These are phyloP conservation scores for Diophrys sp. DNA, from an alignment of 73 alveolate species.

Conservation along the genomic window DNA sequence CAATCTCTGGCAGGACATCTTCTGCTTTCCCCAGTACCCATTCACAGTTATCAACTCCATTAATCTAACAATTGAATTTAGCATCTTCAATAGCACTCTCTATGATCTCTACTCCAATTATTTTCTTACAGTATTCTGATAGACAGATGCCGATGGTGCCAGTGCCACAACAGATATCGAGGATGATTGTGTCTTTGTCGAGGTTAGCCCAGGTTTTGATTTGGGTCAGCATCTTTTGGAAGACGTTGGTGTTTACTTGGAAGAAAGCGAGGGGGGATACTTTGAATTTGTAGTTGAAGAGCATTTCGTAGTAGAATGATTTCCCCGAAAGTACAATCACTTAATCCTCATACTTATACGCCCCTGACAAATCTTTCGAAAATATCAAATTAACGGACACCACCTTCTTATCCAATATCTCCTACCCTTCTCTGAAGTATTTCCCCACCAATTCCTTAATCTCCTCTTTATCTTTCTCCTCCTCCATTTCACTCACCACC, in stretches of 20 bases:
- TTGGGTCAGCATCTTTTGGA: conserved; percentile 66
- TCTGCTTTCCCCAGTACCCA: conserved; percentile 71
- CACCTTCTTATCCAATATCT: conserved; percentile 6
- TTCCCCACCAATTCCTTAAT: conserved; percentile 11
- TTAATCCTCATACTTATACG: conserved; percentile 40
- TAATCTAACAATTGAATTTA: conserved; percentile 52
- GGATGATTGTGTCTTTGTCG: conserved; percentile 56
- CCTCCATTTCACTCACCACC: conserved; percentile 26
- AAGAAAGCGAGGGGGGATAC: conserved; percentile 80
- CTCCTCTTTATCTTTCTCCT: conserved; percentile 23
- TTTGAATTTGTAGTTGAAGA: conserved; percentile 46
- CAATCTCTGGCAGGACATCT: conserved; percentile 66
- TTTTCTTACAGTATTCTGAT: conserved; percentile 50
- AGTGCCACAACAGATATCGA: conserved; percentile 90
- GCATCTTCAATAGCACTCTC: conserved; percentile 79
- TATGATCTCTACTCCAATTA: conserved; percentile 78
- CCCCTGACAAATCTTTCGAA: conserved; percentile 44
- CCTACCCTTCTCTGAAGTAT: conserved; percentile 8
- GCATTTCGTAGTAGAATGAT: conserved; percentile 35
- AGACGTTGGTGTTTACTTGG: conserved; percentile 77
- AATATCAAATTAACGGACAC: conserved; percentile 33
- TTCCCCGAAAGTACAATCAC: conserved; percentile 34
- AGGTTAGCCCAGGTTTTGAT: conserved; percentile 58
- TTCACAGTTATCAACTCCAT: conserved; percentile 57
- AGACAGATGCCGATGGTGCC: conserved; percentile 89